Base-by-base conservation (phyloP, 106 monocot species). In the Narthecium ossifragum region DNA sequence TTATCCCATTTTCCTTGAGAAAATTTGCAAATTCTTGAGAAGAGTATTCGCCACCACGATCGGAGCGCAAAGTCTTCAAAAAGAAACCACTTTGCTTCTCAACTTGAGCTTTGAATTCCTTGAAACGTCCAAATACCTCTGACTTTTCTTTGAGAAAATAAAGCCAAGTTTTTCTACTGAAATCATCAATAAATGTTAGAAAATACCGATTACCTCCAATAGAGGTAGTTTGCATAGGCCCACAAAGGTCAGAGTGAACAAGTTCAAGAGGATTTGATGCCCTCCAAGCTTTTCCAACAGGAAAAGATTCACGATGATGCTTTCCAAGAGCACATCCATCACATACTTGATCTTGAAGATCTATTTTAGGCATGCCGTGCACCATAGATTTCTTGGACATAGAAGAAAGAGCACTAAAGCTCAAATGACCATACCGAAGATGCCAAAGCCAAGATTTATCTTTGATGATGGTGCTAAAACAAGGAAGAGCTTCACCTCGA, bases 181-280 rank as follows among this genome's bases (percentile, higher is more conserved):
- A n/a, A n/a, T n/a, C n/a, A n/a, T n/a, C n/a, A n/a, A n/a, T n/a
- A n/a, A n/a, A n/a, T n/a, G n/a, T n/a, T n/a, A n/a, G n/a, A n/a
- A n/a, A n/a, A n/a, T n/a, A n/a, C n/a, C n/a, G n/a, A 57, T 57
- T 33, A 57, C 21, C 1, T 57, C 34, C 34, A 57, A 34, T 6
- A 9, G 32, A 57, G 13, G 21, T 57, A 9, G 34, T 36, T 3
- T 20, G 34, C 57, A 36, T 57, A 18, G 18, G n/a, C 4, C 57
- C 34, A 20, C 57, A 34, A 2, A 57, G 10, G 12, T 57, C 34
- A 8, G 20, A 34, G 26, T 57, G 6, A 2, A 57, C 22, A 4
- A 36, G 17, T 7, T 34, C n/a, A n/a, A n/a, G n/a, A 3, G 8
- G 26, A 28, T 53, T 12, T 15, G 1, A 33, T 34, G 32, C 57